Evolutionary conservation across 768 basidiomycete genomes (phyloP), one percentile per base, ranked within the genome.

Genomic region (Termitomyces bulborhizus): DNA sequence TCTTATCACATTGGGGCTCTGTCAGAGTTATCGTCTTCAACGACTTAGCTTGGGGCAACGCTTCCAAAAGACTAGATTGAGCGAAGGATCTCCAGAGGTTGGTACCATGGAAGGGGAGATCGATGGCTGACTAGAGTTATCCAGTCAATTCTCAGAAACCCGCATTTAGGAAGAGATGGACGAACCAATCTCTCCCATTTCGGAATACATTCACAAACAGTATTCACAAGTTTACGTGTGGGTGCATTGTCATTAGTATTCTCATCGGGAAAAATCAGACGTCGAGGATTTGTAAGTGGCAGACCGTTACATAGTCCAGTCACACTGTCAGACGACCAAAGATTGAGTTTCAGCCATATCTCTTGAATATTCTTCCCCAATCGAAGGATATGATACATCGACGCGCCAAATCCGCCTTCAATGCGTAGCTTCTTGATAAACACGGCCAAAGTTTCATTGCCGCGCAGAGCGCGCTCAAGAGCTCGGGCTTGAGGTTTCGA

Each of bases 401-500:
- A 49, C 3, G 16, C 6, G 7, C 62, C 60, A 15, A 58, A 64
- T 1, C 61, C 63, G 8, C 64, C 63, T 51, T 66, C 64, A 32
- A 66, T 54, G n/a, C 65, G 60, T 9, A 68, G 54, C 42, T 66
- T 66, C 47, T 61, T 59, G 42, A 66, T 64, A 43, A 64, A 63
- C 4, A 24, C 9, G 18, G 63, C 67, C 3, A 67, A 58, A 5
- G 52, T 42, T 11, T 36, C 21, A 41, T 64, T 64, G 4, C 24
- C 39, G 21, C 58, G 51, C 1, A 68, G 52, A 0, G 61, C 56
- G 0, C 45, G 46, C 13, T 58, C 57, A n/a, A 68, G 44, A 6
- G 65, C 60, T 4, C 55, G 34, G 0, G 61, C 61, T 47, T 66
- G 67, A 7, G 62, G 62, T 42, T 53, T 63, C 0, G 59, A 64